phyloP scores from a whole-genome alignment of 1,139 yeast genomes.

The Fermentozyma sake region DNA sequence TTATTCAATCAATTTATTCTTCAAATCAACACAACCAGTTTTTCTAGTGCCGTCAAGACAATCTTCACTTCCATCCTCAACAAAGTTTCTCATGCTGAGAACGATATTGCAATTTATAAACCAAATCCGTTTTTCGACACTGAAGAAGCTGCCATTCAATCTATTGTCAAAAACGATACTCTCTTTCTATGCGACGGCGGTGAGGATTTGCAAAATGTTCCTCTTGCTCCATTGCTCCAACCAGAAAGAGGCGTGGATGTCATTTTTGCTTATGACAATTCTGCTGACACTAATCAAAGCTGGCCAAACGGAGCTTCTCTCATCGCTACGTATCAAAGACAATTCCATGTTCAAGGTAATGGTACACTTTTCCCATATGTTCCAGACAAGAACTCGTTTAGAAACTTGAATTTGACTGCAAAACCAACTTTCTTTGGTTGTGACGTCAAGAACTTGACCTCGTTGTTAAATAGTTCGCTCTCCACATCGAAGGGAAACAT shows the following conservation, averaged over 20 bases:
- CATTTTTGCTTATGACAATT: slow-evolving; percentile 28
- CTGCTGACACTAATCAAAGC: slow-evolving; percentile 19
- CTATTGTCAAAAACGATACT: slow-evolving; percentile 15
- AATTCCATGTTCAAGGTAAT: slow-evolving; percentile 21
- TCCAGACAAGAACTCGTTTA: slow-evolving; percentile 30
- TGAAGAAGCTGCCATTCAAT: slow-evolving; percentile 9
- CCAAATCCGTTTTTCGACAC: slow-evolving; percentile 22
- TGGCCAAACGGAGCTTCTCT: slow-evolving; percentile 38
- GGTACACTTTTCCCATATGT: slow-evolving; percentile 31
- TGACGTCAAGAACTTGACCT: slow-evolving; percentile 35
- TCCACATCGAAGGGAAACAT: slow-evolving; percentile 4
- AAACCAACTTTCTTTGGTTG: slow-evolving; percentile 45
- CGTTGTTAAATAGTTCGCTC: slow-evolving; percentile 17
- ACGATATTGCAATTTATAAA: slow-evolving; percentile 19
- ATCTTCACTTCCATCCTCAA: slow-evolving; percentile 13
- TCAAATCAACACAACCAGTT: slow-evolving; percentile 19
- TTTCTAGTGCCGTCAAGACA: slow-evolving; percentile 13
- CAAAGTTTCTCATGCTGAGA: slow-evolving; percentile 11
- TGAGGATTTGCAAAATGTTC: slow-evolving; percentile 28
- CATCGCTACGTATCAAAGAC: slow-evolving; percentile 30
- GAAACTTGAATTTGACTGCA: slow-evolving; percentile 34
- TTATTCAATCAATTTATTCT: slow-evolving; percentile 29
- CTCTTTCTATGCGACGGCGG: slow-evolving; percentile 29
- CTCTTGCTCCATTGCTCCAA: slow-evolving; percentile 25
- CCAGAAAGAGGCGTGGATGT: slow-evolving; percentile 22